Evolutionary conservation across 352 stramenopile species (phyloP), one percentile per base, ranked within the genome.

Genomic region (Peronospora destructor): DNA sequence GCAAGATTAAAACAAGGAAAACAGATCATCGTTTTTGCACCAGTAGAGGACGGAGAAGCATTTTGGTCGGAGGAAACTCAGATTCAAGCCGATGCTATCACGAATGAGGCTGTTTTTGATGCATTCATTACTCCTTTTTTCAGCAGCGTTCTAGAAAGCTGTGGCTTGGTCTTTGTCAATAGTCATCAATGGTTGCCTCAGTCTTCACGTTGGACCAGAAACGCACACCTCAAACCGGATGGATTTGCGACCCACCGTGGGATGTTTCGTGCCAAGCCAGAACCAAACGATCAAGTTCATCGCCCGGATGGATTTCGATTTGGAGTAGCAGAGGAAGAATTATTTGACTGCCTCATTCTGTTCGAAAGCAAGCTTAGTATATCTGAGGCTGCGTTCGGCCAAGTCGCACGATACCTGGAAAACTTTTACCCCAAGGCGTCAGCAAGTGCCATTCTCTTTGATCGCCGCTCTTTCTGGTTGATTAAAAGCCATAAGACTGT

Each of bases 281-380:
- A 6, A 30, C 26, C 26, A 10, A 30, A 30, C 1, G 26, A 30
- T 30, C 6, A 10, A 30, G 26, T 30, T 6, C 26, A 30, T 1
- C 26, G 26, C 26, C 26, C 26, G 30, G 51, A 68, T 54, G 45
- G n/a, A n/a, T n/a, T n/a, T n/a, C n/a, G n/a, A n/a, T n/a, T n/a
- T n/a, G n/a, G n/a, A n/a, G n/a, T n/a, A n/a, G n/a, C n/a, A n/a
- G n/a, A n/a, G n/a, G n/a, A n/a, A n/a, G n/a, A 60, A 51, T 60
- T 59, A 46, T 60, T 63, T 36, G 59, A 64, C 43, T 66, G 58
- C 52, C 35, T 66, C 45, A 52, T 66, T 59, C 34, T 62, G 23
- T 66, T 62, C 17, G 36, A 66, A 50, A 59, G 52, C 52, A 51
- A 62, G 51, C 52, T 66, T 47, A 54, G 41, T 45, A 66, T 66